These are phyloP conservation scores for Leccinellum luteum DNA, from an alignment of 768 basidiomycete genomes.

Conservation along the genomic window DNA sequence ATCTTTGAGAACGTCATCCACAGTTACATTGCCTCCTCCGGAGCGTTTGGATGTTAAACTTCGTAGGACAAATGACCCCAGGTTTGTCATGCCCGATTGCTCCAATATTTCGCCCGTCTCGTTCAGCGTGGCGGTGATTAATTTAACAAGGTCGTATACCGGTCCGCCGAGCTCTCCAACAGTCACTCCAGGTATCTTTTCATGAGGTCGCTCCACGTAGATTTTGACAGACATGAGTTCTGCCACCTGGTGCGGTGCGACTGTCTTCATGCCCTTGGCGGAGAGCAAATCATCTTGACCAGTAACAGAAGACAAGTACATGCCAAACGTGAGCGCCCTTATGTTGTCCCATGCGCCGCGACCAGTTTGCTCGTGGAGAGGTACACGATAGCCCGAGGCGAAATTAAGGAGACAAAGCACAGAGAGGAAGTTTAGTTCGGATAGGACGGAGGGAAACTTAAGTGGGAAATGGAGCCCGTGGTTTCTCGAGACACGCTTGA, in stretches of 20 bases:
- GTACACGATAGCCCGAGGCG: constrained; percentile 74
- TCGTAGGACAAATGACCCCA: constrained; percentile 75
- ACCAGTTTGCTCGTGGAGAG: constrained; percentile 67
- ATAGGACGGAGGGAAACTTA: constrained; percentile 65
- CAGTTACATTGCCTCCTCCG: constrained; percentile 33
- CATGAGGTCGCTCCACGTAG: constrained; percentile 70
- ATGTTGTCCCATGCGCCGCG: constrained; percentile 86
- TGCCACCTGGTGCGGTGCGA: constrained; percentile 58
- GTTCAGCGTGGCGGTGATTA: constrained; percentile 60
- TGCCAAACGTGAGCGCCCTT: constrained; percentile 65
- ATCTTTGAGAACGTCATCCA: constrained; percentile 62
- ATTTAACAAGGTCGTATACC: constrained; percentile 66
- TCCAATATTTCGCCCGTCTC: constrained; percentile 71
- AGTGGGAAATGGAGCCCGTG: constrained; percentile 80
- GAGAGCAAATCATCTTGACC: constrained; percentile 59
- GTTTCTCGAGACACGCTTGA: constrained; percentile 53
- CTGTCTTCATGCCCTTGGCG: constrained; percentile 59
- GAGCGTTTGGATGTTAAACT: constrained; percentile 47
- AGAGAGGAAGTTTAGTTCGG: constrained; percentile 82
- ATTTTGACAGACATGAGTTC: constrained; percentile 69
- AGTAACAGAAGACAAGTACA: constrained; percentile 64
- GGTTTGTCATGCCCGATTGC: constrained; percentile 56
- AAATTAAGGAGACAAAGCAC: constrained; percentile 80
- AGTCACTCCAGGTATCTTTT: constrained; percentile 61
- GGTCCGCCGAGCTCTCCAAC: constrained; percentile 78